phyloP scores from a whole-genome alignment of 164 flowering plant genomes.

The Magnolia changhungtana region DNA sequence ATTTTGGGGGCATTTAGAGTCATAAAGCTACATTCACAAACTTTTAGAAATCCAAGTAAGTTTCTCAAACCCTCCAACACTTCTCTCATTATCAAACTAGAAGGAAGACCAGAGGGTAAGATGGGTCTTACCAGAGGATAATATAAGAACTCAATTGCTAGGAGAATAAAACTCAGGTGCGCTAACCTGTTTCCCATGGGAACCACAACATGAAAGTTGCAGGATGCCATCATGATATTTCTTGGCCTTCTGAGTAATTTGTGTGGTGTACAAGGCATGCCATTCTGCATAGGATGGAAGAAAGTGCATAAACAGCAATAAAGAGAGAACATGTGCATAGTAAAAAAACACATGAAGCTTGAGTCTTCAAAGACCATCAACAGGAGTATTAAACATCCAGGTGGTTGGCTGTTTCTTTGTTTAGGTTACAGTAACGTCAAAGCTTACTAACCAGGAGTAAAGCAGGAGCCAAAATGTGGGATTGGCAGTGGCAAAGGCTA shows the following conservation, averaged over 20 bases:
- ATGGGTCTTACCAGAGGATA: not conserved
- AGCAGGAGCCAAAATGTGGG: no score
- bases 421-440: not conserved
- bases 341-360: not conserved
- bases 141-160: not conserved
- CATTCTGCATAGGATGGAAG: slow-evolving; percentile 26
- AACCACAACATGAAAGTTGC: slow-evolving; percentile 37
- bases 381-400: not conserved
- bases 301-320: not conserved
- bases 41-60: no score
- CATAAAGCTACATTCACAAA: not conserved
- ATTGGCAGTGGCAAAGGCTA: no score
- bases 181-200: slow-evolving; percentile 58
- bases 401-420: not conserved
- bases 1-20: not conserved
- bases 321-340: not conserved
- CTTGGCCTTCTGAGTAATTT: slow-evolving; percentile 69
- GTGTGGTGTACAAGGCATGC: slow-evolving; percentile 71
- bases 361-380: not conserved
- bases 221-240: slow-evolving; percentile 76
- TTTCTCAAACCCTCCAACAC: not conserved
- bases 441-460: no score
- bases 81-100: not conserved
- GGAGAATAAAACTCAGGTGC: not conserved
- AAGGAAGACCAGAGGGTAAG: not conserved